Conservation (phyloP, 2,329 filamentous ascomycete species). For the Colletotrichum acutatum region DNA sequence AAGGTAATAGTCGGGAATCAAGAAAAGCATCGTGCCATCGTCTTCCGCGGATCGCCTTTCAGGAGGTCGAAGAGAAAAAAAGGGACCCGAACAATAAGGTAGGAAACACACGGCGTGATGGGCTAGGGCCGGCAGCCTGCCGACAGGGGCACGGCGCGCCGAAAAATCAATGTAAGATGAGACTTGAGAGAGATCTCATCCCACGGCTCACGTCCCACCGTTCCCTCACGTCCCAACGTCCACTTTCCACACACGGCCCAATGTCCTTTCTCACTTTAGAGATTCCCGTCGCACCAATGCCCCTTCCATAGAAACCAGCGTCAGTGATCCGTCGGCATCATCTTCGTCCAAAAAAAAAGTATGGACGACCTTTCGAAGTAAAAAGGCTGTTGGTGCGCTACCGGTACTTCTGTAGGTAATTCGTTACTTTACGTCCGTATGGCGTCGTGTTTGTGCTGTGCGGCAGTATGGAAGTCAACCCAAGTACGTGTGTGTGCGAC, state of each 20-base stretch:
- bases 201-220: background rate
- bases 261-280: conserved; percentile 8
- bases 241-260: background rate
- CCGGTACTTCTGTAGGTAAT: no score
- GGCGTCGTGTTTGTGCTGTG: background rate
- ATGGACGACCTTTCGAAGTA: background rate
- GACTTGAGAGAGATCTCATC: background rate
- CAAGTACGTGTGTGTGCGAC: no score
- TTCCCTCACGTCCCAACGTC: background rate
- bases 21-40: background rate
- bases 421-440: background rate
- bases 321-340: background rate
- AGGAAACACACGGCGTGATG: background rate
- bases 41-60: background rate
- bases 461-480: no score
- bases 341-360: background rate
- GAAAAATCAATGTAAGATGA: conserved; percentile 4
- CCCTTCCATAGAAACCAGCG: conserved; percentile 4
- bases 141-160: conserved; percentile 32
- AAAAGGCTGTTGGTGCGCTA: background rate
- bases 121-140: conserved; percentile 28
- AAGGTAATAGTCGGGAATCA: background rate
- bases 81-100: background rate
- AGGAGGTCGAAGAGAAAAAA: background rate
- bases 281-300: conserved; percentile 16